phyloP scores from a whole-genome alignment of 148 eudicot species.

The Diospyros lotus region DNA sequence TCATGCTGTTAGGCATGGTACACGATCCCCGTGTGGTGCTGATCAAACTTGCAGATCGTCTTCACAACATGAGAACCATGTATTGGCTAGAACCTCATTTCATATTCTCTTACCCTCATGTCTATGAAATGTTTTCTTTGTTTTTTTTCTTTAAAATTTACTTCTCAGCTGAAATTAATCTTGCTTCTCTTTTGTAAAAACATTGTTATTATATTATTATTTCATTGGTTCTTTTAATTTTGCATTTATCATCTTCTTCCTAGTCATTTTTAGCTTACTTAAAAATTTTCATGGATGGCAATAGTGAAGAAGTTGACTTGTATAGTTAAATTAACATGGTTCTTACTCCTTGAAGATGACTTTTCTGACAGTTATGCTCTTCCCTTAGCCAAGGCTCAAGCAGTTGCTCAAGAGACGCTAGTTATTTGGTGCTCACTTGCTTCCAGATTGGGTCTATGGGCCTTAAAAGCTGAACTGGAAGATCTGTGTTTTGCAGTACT shows the following conservation, averaged over 20 bases:
- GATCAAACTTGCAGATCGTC: slow-evolving; percentile 98
- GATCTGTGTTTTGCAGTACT: slow-evolving; percentile 95
- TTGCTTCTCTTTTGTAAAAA: slow-evolving; percentile 4
- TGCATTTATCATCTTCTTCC: background rate
- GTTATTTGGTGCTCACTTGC: slow-evolving; percentile 98
- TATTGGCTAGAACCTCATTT: slow-evolving; percentile 21
- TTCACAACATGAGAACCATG: slow-evolving; percentile 99
- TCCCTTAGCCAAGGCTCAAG: slow-evolving; percentile 78
- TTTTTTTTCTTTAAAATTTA: background rate
- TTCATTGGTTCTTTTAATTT: background rate
- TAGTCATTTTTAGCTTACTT: slow-evolving; percentile 6
- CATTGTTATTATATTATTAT: background rate
- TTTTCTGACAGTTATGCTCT: slow-evolving; percentile 69
- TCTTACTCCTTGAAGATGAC: background rate
- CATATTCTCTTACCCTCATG: slow-evolving; percentile 8
- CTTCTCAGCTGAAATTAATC: background rate
- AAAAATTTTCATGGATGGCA: background rate
- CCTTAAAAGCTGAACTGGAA: slow-evolving; percentile 93
- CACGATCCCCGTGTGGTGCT: slow-evolving; percentile 98
- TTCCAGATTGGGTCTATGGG: slow-evolving; percentile 93
- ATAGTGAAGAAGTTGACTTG: background rate
- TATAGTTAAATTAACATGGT: background rate
- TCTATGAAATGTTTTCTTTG: slow-evolving; percentile 6
- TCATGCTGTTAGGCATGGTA: slow-evolving; percentile 96
- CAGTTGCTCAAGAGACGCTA: slow-evolving; percentile 89